Evolutionary conservation across 495 filamentous ascomycete species (phyloP), one percentile per base, ranked within the genome.

Genomic region (Xylaria telfairii): DNA sequence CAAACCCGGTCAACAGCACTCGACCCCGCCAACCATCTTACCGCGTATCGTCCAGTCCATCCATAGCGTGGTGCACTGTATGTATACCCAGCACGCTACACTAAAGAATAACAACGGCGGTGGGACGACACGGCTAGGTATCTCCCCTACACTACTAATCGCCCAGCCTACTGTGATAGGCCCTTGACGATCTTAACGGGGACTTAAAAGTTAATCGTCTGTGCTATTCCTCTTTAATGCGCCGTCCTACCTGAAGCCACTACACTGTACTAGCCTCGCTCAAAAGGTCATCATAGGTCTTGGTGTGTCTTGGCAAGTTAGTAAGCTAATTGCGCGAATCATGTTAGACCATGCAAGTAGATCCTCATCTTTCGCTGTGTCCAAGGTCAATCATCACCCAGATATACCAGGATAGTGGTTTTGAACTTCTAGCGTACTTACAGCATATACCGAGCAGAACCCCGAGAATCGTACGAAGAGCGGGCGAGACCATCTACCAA

Each of bases 291-390:
- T 24, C 21, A 37, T 13, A n/a, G 32, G 12, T n/a, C 24, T 42
- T 46, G n/a, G n/a, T 5, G 12, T 12, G 21, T 28, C 44, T 65
- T 49, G 44, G 42, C 42, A 51, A 51, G 30, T 51, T 54, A 66
- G 47, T 54, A 53, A 66, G 46, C 47, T n/a, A 26, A 28, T 26
- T 41, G 47, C 64, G 24, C 64, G 64, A 66, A 66, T 66, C 64
- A 66, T 54, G 47, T 32, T 30, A 37, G 47, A 21, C 64, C 5
- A 37, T 26, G 19, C 30, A 24, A 66, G 64, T 28, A 53, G 64
- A 66, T 66, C 64, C n/a, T 66, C 64, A 66, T 66, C 47, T 66
- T 66, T 39, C 19, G 4, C 4, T 53, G 3, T 34, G 32, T 26
- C 32, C 63, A 39, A 21, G 19, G n/a, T 41, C 19, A 6, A 42